Percentiles rank a stretch among this genome's conserved stretches.
phyloP scores from a whole-genome alignment of 345 rosid genomes.

The Durio zibethinus region DNA sequence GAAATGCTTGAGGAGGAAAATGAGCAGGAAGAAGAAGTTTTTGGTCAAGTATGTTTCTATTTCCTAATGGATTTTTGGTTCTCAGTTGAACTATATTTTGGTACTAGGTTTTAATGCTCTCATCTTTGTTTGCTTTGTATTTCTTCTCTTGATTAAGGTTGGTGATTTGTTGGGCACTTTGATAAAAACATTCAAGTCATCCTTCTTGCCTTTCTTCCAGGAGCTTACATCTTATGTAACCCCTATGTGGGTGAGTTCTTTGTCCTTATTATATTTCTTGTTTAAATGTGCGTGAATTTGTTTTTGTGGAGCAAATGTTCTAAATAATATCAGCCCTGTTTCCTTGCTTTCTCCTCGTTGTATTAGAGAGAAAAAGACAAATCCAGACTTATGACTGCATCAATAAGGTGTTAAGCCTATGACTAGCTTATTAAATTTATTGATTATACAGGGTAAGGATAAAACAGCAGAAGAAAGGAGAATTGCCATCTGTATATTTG shows the following conservation, averaged over 20 bases:
- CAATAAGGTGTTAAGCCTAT: not conserved
- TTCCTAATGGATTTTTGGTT: not conserved
- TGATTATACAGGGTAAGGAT: slow-evolving; percentile 53
- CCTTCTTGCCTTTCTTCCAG: slow-evolving; percentile 61
- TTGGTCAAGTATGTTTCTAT: slow-evolving; percentile 46
- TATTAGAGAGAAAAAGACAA: not conserved
- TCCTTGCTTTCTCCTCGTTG: not conserved
- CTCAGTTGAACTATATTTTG: not conserved
- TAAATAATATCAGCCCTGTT: not conserved
- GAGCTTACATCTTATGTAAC: slow-evolving; percentile 64
- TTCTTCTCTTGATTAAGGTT: slow-evolving; percentile 37
- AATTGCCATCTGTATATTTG: slow-evolving; percentile 71
- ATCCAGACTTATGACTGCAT: not conserved
- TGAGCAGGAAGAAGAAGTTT: slow-evolving; percentile 74
- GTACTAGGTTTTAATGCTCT: not conserved
- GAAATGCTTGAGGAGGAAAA: slow-evolving; percentile 66
- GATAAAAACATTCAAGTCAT: slow-evolving; percentile 56
- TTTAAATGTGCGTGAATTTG: not conserved
- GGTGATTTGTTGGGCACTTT: slow-evolving; percentile 71
- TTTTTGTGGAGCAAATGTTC: not conserved
- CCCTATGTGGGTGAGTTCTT: slow-evolving; percentile 70
- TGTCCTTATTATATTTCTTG: not conserved
- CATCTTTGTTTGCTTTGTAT: slow-evolving; percentile 11
- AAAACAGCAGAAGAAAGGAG: slow-evolving; percentile 71
- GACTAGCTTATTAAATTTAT: slow-evolving; percentile 10